phyloP scores from a whole-genome alignment of 176 grass and related monocot species.

The Triticum monococcum region DNA sequence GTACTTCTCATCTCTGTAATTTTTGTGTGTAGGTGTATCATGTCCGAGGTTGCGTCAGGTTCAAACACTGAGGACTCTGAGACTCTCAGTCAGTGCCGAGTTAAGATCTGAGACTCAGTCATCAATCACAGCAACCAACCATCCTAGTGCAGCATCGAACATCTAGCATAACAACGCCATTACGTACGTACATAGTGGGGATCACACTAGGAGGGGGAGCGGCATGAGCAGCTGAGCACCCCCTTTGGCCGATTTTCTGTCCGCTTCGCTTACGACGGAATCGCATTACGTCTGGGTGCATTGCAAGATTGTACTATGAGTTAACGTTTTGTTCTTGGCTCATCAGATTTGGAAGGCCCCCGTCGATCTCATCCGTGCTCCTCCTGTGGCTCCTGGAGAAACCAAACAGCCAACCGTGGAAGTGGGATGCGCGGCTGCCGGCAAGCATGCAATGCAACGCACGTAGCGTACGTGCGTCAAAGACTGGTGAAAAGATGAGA shows the following conservation, averaged over 20 bases:
- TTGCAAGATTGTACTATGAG: background rate
- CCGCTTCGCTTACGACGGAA: background rate
- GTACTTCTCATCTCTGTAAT: too few species aligned
- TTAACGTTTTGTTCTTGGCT: background rate
- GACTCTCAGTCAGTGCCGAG: too few species aligned
- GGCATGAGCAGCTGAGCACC: background rate
- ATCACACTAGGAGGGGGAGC: background rate
- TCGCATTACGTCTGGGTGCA: background rate
- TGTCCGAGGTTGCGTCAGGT: too few species aligned
- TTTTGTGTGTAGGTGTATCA: too few species aligned
- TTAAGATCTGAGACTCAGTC: too few species aligned
- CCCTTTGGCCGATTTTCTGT: background rate
- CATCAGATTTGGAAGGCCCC: background rate
- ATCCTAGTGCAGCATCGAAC: too few species aligned
- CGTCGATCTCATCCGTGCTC: background rate
- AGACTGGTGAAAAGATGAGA: background rate
- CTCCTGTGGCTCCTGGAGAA: background rate
- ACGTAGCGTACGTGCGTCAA: background rate
- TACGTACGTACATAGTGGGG: background rate
- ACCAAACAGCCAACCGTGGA: background rate
- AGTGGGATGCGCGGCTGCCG: background rate
- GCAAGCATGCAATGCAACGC: background rate
- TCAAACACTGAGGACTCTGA: too few species aligned
- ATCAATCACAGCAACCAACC: too few species aligned
- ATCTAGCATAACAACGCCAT: too few species aligned